Percentiles rank a stretch among this genome's conserved stretches.
Conservation (phyloP, 176 grass and related monocot species). For the Chloris gayana region DNA sequence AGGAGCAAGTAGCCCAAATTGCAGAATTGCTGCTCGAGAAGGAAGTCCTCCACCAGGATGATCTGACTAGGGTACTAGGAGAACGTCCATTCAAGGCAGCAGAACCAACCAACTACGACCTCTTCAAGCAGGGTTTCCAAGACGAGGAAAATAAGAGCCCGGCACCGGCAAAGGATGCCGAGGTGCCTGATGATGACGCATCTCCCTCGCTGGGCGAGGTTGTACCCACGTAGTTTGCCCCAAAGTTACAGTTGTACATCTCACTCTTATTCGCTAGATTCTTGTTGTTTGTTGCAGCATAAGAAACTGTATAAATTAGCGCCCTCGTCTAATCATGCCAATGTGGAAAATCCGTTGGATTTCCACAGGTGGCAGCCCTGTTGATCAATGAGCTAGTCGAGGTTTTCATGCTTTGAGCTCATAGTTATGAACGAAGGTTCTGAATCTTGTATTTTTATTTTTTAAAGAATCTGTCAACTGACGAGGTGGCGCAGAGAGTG, state of each 20-base stretch:
- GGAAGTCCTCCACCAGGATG: slow-evolving; percentile 94
- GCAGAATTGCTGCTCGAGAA: slow-evolving; percentile 91
- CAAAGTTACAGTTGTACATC: slow-evolving; percentile 35
- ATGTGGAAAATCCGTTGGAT: slow-evolving; percentile 41
- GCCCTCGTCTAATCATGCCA: slow-evolving; percentile 36
- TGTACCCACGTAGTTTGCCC: slow-evolving; percentile 53
- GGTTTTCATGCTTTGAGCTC: slow-evolving; percentile 45
- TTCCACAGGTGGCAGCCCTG: neutral
- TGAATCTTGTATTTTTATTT: slow-evolving; percentile 34
- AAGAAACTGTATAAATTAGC: slow-evolving; percentile 57
- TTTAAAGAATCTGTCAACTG: slow-evolving; percentile 15
- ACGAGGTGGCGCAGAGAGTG: neutral
- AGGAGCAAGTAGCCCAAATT: slow-evolving; percentile 71
- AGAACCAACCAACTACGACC: slow-evolving; percentile 79
- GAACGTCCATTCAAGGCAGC: slow-evolving; percentile 75
- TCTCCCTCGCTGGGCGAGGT: slow-evolving; percentile 63
- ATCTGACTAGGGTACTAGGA: slow-evolving; percentile 73
- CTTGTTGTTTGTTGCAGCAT: slow-evolving; percentile 40
- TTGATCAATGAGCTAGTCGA: slow-evolving; percentile 32
- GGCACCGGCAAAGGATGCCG: slow-evolving; percentile 20
- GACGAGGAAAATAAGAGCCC: slow-evolving; percentile 54
- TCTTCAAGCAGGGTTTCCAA: slow-evolving; percentile 79
- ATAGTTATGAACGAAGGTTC: slow-evolving; percentile 11
- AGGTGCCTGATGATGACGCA: slow-evolving; percentile 43
- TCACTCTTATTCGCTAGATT: slow-evolving; percentile 32